Conservation (phyloP, 768 basidiomycete genomes). For the Mycena leptocephala region DNA sequence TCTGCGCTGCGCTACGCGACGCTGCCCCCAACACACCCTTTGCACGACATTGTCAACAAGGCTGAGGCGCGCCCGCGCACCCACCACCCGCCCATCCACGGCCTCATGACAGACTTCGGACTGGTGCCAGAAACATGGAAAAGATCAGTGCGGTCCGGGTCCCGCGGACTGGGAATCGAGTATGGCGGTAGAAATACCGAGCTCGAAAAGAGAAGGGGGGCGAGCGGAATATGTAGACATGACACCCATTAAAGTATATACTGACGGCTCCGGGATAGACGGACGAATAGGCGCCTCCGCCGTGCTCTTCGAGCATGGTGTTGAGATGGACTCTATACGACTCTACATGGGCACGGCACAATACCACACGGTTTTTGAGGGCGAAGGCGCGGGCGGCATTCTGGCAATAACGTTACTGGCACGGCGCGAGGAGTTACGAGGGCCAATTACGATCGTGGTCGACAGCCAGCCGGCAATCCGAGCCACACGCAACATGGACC, state of each 20-base stretch:
- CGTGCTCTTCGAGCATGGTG: too few species aligned
- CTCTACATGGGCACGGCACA: too few species aligned
- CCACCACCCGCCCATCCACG: neutral
- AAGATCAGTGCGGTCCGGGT: neutral
- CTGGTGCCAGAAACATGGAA: neutral
- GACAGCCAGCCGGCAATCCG: constrained; percentile 40
- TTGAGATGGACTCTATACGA: too few species aligned
- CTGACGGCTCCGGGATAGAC: neutral
- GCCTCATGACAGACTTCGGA: neutral
- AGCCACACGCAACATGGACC: neutral
- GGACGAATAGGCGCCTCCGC: neutral
- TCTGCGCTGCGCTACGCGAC: too few species aligned
- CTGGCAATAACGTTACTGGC: too few species aligned
- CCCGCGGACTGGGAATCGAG: neutral
- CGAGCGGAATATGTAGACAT: neutral
- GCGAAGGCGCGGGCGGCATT: too few species aligned
- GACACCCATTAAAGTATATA: neutral
- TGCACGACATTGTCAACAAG: too few species aligned
- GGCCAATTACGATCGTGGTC: neutral
- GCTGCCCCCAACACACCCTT: too few species aligned
- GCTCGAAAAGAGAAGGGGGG: neutral
- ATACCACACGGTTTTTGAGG: too few species aligned
- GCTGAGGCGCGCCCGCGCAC: too few species aligned
- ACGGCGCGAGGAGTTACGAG: neutral
- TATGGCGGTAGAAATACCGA: neutral